Base-by-base conservation (phyloP, 257 asterid genomes). In the Vinca minor region DNA sequence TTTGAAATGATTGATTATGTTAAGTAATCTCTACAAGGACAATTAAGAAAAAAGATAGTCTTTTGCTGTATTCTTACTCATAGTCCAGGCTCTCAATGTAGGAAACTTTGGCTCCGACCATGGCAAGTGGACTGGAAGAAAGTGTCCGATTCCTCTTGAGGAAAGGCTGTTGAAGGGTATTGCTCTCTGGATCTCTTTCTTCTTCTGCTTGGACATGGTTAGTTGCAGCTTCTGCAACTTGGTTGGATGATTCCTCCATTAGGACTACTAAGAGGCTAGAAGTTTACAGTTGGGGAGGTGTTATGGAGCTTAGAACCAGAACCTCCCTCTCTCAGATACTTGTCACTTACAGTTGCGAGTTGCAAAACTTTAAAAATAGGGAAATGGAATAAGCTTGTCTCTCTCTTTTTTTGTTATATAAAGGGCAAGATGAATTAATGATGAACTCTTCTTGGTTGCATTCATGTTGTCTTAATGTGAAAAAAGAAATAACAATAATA, bases 81-180 rank as follows among this genome's bases (percentile, higher is more conserved):
- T 87, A 89, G 35, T 89, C 95, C 79, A 89, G 82, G 86, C 97
- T 89, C 80, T 89, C 97, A 36, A 85, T 81, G 69, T 82, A 83
- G 70, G 94, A 83, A 81, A 84, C 95, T 74, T 87, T 85, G 70
- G 89, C 85, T 69, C 97, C 97, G 58, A 90, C 74, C 66, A 90
- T 79, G 73, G 95, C 97, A 8, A 83, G 70, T 38, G 84, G 84
- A 65, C 31, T 81, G 29, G 85, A 77, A 39, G 94, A 83, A 64
- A 85, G 81, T 4, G 82, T 82, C 34, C 44, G 81, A 62, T 78
- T 84, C 67, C 80, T 76, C 76, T 82, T 84, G 81, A 87, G 85
- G 35, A 90, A 87, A 55, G 95, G 91, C 62, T 61, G 86, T 36
- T 67, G 85, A 36, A 90, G 82, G 15, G 63, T 45, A 79, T 78